Percentiles rank a stretch among this genome's conserved stretches.
Evolutionary conservation across 2,329 filamentous ascomycete genomes (phyloP).

Genomic region (Harringtonia lauricola): DNA sequence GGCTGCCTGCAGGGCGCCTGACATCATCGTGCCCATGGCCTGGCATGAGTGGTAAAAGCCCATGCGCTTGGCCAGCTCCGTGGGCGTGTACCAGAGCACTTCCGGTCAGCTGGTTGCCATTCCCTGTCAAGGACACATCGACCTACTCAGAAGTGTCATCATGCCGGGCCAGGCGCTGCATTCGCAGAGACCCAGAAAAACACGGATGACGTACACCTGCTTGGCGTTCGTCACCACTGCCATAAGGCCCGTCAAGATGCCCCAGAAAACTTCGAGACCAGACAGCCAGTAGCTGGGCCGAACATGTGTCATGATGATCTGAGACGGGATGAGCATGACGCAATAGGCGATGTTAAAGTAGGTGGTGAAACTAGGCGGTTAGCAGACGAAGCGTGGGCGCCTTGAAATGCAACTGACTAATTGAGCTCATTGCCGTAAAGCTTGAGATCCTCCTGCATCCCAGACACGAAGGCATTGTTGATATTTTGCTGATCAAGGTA

Average conservation of each 20-base stretch:
- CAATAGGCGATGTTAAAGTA: not conserved
- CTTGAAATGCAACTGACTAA: too few relatives aligned
- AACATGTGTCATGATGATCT: constrained; percentile 26
- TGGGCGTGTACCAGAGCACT: constrained; percentile 31
- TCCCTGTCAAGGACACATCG: constrained; percentile 8
- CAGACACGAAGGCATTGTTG: constrained; percentile 32
- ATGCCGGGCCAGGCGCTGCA: constrained; percentile 30
- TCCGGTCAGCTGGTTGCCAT: constrained; percentile 9
- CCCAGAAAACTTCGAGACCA: constrained; percentile 25
- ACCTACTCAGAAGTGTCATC: constrained; percentile 28
- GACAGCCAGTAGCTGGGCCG: constrained; percentile 32
- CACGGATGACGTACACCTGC: constrained; percentile 27
- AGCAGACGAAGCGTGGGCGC: too few relatives aligned
- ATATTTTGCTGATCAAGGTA: constrained; percentile 25
- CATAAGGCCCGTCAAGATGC: constrained; percentile 22
- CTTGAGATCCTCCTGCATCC: constrained; percentile 30
- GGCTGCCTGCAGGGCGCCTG: constrained; percentile 41
- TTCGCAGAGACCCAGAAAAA: constrained; percentile 27
- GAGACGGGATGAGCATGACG: constrained; percentile 5
- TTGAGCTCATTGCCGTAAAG: constrained; percentile 30
- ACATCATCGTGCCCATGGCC: constrained; percentile 39
- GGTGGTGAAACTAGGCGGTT: not conserved
- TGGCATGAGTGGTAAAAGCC: constrained; percentile 43
- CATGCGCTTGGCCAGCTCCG: constrained; percentile 37
- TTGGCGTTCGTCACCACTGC: constrained; percentile 19